Percentiles rank a stretch among this genome's conserved stretches.
phyloP scores from a whole-genome alignment of 495 filamentous ascomycete species.

The Aspergillus panamensis region DNA sequence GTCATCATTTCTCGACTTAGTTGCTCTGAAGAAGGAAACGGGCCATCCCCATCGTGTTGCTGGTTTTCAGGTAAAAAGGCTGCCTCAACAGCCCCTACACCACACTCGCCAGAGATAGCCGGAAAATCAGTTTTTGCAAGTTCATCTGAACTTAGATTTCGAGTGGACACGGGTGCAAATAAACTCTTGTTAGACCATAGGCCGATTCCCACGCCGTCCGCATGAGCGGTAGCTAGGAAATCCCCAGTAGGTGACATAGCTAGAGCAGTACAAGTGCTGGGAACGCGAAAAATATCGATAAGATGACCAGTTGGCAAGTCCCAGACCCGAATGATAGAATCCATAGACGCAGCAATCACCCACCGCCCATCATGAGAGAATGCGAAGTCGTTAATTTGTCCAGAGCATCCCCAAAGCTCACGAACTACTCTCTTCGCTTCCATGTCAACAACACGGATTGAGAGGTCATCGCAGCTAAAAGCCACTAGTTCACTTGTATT shows the following conservation, averaged over 20 bases:
- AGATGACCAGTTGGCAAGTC: conserved; percentile 93
- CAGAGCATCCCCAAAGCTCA: conserved; percentile 87
- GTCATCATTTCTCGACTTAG: conserved; percentile 78
- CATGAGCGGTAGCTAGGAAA: conserved; percentile 83
- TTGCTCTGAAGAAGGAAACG: conserved; percentile 61
- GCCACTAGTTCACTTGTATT: conserved; percentile 81
- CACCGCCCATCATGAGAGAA: conserved; percentile 93
- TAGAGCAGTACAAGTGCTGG: conserved; percentile 71
- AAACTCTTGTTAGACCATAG: conserved; percentile 92
- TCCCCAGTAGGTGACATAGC: conserved; percentile 88
- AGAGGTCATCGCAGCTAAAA: conserved; percentile 82
- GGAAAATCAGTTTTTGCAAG: conserved; percentile 61
- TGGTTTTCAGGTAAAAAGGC: conserved; percentile 59
- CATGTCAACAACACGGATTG: conserved; percentile 83
- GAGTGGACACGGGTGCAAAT: conserved; percentile 81
- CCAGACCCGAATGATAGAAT: conserved; percentile 83
- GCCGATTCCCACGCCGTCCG: conserved; percentile 80
- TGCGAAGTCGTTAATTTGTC: conserved; percentile 76
- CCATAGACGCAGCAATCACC: conserved; percentile 85
- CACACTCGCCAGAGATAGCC: conserved; percentile 79
- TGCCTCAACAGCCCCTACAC: conserved; percentile 63
- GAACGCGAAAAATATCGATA: conserved; percentile 79
- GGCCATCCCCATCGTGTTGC: conserved; percentile 44
- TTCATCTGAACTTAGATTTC: conserved; percentile 71
- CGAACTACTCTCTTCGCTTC: conserved; percentile 86